Evolutionary conservation across 2,329 filamentous ascomycete genomes (phyloP).

Genomic region (Cladophialophora psammophila): DNA sequence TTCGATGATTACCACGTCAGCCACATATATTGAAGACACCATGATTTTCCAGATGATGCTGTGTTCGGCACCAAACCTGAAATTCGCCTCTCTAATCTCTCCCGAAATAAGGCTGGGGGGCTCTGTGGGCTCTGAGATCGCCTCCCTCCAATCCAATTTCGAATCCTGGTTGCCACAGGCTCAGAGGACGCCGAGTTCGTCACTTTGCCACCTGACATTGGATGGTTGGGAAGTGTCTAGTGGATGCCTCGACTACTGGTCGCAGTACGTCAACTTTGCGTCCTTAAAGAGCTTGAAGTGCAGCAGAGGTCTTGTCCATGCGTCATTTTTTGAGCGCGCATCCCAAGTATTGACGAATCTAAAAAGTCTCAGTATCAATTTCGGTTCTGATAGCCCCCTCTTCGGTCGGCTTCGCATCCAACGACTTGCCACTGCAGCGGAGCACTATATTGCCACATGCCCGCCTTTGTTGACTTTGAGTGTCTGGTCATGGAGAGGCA

Average conservation of each 20-base stretch:
- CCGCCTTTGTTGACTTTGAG: conserved; percentile 30
- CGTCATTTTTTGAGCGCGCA: conserved; percentile 31
- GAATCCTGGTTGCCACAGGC: conserved; percentile 9
- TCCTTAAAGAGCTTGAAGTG: conserved; percentile 31
- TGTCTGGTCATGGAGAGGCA: conserved; percentile 38
- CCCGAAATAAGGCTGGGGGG: neutral
- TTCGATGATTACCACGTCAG: conserved; percentile 9
- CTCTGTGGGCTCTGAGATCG: neutral
- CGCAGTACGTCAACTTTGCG: conserved; percentile 25
- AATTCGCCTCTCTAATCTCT: conserved; percentile 24
- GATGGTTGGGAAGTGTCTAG: conserved; percentile 31
- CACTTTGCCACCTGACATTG: conserved; percentile 31
- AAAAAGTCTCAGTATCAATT: conserved; percentile 34
- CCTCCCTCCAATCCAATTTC: neutral
- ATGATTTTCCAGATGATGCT: conserved; percentile 26
- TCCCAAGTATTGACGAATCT: conserved; percentile 26
- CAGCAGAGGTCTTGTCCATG: conserved; percentile 24
- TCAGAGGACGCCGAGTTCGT: conserved; percentile 16
- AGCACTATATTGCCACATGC: conserved; percentile 32
- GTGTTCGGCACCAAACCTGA: conserved; percentile 26
- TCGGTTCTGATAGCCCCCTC: conserved; percentile 4
- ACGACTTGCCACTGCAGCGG: conserved; percentile 13
- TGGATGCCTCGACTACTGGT: conserved; percentile 29
- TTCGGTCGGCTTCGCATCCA: neutral
- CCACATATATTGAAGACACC: conserved; percentile 4